Evolutionary conservation across 768 basidiomycete species (phyloP), one percentile per base, ranked within the genome.

Genomic region (Chalciporus pseudorubinellus): DNA sequence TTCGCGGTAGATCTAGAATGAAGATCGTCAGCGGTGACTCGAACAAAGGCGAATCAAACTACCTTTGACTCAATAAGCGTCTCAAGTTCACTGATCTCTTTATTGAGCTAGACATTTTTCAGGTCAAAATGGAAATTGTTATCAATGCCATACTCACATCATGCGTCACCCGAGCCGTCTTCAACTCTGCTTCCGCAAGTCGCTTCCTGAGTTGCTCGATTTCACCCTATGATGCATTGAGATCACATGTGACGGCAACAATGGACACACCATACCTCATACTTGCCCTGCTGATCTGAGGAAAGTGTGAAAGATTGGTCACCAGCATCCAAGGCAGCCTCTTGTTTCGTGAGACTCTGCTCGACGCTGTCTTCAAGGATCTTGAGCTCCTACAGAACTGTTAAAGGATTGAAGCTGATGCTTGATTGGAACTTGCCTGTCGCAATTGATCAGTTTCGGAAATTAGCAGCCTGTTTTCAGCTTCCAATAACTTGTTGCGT

Each of bases 61-160:
- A 91, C 92, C 82, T 97, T 98, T 48, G 90, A 81, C 66, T 99
- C 95, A n/a, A 98, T 85, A 38, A 99, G 76, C 34, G 86, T 80
- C 69, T 98, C 95, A 18, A 98, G 78, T 65, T 98, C 94, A 48
- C 85, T 83, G 45, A 98, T 88, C 72, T 98, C 93, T 61, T 92
- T 89, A 70, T 91, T 87, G 53, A 94, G 79, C 91, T 95, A 58
- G 38, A 55, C 20, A 44, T 41, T 45, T 31, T 16, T 55, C 39
- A 39, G 45, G 51, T 42, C 39, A 21, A 40, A 11, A 26, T 21
- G 24, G 28, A n/a, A 21, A 34, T 38, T 31, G 33, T 44, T 14
- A 1, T 39, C 16, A 50, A 26, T 19, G 48, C 4, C 20, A n/a
- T 11, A 72, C 82, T 39, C 66, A 86, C 88, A 61, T 87, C 85